phyloP scores from a whole-genome alignment of 2,329 filamentous ascomycete species.

The Aciculosporium take region DNA sequence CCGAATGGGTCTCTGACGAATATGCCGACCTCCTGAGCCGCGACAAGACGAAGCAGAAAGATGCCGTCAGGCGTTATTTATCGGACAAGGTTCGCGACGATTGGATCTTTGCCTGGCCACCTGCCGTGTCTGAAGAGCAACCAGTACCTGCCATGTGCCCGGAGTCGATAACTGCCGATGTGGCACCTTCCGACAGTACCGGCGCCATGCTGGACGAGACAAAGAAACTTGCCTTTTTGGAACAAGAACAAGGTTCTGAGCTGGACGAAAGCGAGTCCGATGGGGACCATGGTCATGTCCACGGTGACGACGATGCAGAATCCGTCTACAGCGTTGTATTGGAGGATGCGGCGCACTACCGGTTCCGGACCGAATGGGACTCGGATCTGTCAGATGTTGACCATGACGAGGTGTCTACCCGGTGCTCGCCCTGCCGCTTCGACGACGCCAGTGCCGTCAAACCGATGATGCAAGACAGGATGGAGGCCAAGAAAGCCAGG shows the following conservation, averaged over 20 bases:
- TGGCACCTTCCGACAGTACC: not conserved
- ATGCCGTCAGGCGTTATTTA: constrained; percentile 44
- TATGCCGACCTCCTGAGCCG: constrained; percentile 47
- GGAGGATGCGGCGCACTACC: constrained; percentile 37
- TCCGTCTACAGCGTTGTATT: constrained; percentile 45
- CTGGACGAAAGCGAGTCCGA: constrained; percentile 14
- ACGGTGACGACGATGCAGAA: constrained; percentile 28
- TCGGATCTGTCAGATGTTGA: constrained; percentile 42
- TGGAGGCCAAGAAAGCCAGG: constrained; percentile 37
- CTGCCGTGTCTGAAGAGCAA: constrained; percentile 4
- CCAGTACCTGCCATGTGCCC: not conserved
- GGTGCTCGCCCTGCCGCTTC: constrained; percentile 36
- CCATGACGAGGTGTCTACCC: constrained; percentile 25
- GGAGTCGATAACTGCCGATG: not conserved
- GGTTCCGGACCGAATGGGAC: constrained; percentile 38
- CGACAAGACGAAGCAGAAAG: constrained; percentile 49
- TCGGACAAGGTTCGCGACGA: constrained; percentile 40
- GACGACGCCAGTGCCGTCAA: constrained; percentile 35
- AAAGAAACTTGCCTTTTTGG: constrained; percentile 18
- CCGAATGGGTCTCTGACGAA: constrained; percentile 31
- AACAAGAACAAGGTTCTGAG: constrained; percentile 29
- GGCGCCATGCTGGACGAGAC: not conserved
- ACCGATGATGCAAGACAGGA: constrained; percentile 23
- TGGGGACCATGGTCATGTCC: constrained; percentile 10
- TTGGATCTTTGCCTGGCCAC: constrained; percentile 47